phyloP scores from a whole-genome alignment of 345 rosid species.

The Gossypioides kirkii region DNA sequence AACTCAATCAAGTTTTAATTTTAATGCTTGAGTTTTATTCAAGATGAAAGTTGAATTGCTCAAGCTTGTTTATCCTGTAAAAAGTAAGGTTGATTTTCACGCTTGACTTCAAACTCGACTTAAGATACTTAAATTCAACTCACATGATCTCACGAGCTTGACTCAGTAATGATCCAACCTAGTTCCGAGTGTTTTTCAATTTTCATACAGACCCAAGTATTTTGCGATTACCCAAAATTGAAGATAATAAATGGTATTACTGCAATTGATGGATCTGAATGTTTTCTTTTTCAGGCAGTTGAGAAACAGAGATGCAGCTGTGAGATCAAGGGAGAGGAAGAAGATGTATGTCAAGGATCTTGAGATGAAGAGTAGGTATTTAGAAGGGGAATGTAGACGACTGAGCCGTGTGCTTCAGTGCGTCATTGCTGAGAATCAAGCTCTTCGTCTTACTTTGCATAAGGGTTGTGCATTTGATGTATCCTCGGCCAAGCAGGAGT shows the following conservation, averaged over 20 bases:
- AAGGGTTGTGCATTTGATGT: conserved; percentile 50
- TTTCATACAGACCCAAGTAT: not conserved
- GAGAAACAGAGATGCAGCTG: conserved; percentile 85
- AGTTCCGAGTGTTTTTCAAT: too few species aligned
- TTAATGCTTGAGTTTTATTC: not conserved
- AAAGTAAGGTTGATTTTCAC: not conserved
- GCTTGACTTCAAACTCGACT: not conserved
- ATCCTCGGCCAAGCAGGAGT: conserved; percentile 89
- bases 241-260: too few species aligned
- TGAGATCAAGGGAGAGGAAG: conserved; percentile 86
- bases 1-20: not conserved
- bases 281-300: conserved; percentile 47
- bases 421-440: conserved; percentile 67
- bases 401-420: conserved; percentile 73
- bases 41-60: not conserved
- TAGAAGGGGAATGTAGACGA: conserved; percentile 78
- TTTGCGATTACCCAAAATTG: too few species aligned
- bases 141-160: too few species aligned
- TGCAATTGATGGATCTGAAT: conserved; percentile 3
- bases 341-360: conserved; percentile 63
- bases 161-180: too few species aligned
- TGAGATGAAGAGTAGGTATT: conserved; percentile 70
- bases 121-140: not conserved
- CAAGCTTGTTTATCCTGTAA: not conserved
- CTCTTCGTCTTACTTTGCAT: conserved; percentile 56